Conservation (phyloP, 495 filamentous ascomycete species). For the Saxophila tyrrhenica region DNA sequence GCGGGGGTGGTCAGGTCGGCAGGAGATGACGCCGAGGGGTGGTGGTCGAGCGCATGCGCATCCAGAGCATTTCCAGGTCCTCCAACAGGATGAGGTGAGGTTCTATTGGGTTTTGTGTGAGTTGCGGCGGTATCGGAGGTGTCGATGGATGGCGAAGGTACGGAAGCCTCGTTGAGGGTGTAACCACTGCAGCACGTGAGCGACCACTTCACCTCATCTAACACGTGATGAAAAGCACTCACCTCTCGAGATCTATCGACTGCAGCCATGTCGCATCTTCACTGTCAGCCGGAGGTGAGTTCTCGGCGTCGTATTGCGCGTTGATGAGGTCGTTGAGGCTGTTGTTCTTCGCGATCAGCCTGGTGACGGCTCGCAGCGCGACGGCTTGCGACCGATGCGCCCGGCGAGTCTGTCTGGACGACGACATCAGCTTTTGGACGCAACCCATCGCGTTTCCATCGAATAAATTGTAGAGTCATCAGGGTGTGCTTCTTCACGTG, state of each 20-base stretch:
- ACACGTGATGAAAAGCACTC: conserved; percentile 30
- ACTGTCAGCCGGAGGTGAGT: conserved; percentile 26
- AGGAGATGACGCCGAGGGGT: conserved; percentile 6
- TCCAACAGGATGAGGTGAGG: background rate
- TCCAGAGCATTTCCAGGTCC: background rate
- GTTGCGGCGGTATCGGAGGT: conserved; percentile 11
- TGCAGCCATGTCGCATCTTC: conserved; percentile 44
- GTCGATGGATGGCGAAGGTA: conserved; percentile 37
- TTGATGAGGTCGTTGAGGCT: conserved; percentile 5
- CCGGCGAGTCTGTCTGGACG: background rate
- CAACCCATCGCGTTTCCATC: background rate
- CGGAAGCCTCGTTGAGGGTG: conserved; percentile 56
- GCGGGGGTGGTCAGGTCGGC: background rate
- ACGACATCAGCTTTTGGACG: background rate
- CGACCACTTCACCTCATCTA: background rate
- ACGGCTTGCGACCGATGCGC: background rate
- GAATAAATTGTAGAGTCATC: background rate
- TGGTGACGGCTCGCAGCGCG: conserved; percentile 1
- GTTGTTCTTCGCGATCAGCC: conserved; percentile 5
- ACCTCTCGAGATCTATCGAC: conserved; percentile 66
- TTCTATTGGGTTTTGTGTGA: conserved; percentile 10
- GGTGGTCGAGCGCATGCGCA: conserved; percentile 4
- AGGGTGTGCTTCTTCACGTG: background rate
- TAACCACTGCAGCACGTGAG: conserved; percentile 45
- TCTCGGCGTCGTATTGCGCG: background rate